Conservation (phyloP, 768 basidiomycete species). For the Pisolithus tinctorius region DNA sequence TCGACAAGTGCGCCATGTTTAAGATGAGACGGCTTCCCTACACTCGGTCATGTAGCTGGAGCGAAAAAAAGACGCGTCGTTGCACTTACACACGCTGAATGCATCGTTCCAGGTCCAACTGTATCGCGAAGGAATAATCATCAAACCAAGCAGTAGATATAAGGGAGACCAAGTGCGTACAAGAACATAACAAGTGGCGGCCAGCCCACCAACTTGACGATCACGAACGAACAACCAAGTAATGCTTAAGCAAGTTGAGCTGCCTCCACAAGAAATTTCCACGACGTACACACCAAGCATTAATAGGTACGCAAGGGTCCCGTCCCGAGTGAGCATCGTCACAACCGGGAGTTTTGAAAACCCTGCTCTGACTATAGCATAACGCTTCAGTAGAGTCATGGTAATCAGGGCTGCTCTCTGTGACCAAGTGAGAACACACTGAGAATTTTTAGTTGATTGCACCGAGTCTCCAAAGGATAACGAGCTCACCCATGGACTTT, state of each 20-base stretch:
- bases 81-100: background rate
- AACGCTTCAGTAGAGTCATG: conserved; percentile 31
- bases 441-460: background rate
- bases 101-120: conserved; percentile 1
- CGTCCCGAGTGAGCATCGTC: conserved; percentile 35
- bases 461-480: background rate
- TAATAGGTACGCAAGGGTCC: conserved; percentile 38
- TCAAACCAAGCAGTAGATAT: background rate
- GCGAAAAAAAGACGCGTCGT: background rate
- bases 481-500: background rate
- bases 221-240: background rate
- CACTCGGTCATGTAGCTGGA: background rate
- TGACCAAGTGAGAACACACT: conserved; percentile 12
- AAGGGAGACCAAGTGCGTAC: background rate
- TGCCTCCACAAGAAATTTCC: background rate
- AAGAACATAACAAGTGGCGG: conserved; percentile 2
- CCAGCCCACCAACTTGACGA: background rate
- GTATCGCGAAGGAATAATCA: background rate
- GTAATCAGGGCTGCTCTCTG: conserved; percentile 34
- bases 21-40: conserved; percentile 5
- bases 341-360: conserved; percentile 37
- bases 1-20: conserved; percentile 2
- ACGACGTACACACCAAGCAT: conserved; percentile 27
- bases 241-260: background rate
- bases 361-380: conserved; percentile 29